phyloP scores from a whole-genome alignment of 306 rosid genomes.

The Canavalia ensiformis region DNA sequence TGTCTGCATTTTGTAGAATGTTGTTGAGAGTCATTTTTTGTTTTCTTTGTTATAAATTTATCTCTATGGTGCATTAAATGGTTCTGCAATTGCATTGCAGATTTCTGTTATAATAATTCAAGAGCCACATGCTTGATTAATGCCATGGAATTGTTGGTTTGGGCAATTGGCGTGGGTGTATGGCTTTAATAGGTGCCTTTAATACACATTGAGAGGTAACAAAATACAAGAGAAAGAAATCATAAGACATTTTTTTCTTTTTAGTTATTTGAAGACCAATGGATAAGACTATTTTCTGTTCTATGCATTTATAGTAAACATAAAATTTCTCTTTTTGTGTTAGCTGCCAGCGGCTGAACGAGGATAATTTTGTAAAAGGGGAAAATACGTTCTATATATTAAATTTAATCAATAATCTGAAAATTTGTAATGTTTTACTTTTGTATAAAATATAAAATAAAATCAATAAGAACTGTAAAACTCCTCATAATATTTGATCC shows the following conservation, averaged over 20 bases:
- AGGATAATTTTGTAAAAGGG: not conserved
- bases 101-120: not conserved
- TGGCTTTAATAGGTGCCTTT: not conserved
- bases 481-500: not conserved
- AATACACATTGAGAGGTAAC: not conserved
- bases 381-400: not conserved
- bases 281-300: not conserved
- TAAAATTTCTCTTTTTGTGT: no score
- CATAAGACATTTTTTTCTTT: not conserved
- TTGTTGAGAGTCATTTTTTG: conserved; percentile 14
- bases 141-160: conserved; percentile 8
- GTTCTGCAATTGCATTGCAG: not conserved
- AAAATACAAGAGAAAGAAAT: not conserved
- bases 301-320: no score
- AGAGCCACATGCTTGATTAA: conserved; percentile 7
- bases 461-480: not conserved
- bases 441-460: not conserved
- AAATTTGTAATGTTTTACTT: not conserved
- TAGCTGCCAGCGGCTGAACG: no score
- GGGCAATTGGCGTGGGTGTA: not conserved
- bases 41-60: not conserved
- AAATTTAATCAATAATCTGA: not conserved
- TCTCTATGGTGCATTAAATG: not conserved
- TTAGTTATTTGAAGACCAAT: not conserved
- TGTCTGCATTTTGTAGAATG: conserved; percentile 5